phyloP scores from a whole-genome alignment of 306 rosid genomes.

The Begonia fuchsioides region DNA sequence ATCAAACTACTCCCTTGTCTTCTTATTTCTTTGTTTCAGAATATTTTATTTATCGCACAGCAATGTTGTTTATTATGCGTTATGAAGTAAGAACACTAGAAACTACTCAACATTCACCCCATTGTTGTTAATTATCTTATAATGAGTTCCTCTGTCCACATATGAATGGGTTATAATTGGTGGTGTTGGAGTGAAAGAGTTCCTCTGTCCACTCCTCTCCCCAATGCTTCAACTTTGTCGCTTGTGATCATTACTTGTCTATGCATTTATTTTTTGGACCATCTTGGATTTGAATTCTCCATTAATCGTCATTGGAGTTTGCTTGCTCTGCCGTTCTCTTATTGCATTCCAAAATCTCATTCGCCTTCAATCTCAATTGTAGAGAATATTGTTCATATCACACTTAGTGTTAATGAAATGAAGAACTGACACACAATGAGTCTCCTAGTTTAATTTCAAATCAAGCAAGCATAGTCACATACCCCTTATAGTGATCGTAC shows the following conservation, averaged over 20 bases:
- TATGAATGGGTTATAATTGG: constrained; percentile 38
- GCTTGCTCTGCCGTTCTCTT: constrained; percentile 54
- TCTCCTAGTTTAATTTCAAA: no score
- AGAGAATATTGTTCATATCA: no score
- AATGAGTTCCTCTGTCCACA: constrained; percentile 58
- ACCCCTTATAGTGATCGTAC: no score
- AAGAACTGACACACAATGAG: no score
- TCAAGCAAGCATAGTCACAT: no score
- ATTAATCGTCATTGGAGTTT: constrained; percentile 68
- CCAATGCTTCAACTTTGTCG: constrained; percentile 80
- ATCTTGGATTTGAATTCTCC: constrained; percentile 52
- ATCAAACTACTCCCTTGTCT: no score
- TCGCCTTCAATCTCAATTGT: constrained; percentile 65
- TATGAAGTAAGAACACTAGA: no score
- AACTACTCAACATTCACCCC: no score
- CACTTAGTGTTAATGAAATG: no score
- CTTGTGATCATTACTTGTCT: constrained; percentile 64
- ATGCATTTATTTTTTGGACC: constrained; percentile 44
- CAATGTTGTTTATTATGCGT: no score
- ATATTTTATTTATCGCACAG: no score
- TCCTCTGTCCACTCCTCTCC: constrained; percentile 91
- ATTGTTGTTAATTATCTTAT: constrained; percentile 3
- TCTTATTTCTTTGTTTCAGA: no score
- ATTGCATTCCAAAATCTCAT: constrained; percentile 86
- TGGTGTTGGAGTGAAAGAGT: constrained; percentile 30